phyloP scores from a whole-genome alignment of 148 eudicot genomes.

The Fallopia convolvulus region DNA sequence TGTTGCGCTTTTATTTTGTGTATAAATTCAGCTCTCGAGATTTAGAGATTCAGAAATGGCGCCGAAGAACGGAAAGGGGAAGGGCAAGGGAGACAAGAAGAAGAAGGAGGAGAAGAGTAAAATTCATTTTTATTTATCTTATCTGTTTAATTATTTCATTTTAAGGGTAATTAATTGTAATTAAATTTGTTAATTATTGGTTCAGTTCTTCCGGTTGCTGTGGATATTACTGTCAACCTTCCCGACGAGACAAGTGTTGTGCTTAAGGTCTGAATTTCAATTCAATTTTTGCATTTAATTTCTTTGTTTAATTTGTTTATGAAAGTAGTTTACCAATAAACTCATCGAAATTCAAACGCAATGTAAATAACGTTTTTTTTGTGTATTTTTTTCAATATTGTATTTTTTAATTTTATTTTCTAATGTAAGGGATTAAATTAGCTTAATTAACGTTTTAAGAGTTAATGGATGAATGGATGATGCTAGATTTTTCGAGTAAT shows the following conservation, averaged over 20 bases:
- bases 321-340: too few species aligned
- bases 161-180: neutral
- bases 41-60: constrained; percentile 45
- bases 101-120: constrained; percentile 98
- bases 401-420: too few species aligned
- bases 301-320: neutral
- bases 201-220: constrained; percentile 85
- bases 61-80: constrained; percentile 90
- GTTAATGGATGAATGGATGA: neutral
- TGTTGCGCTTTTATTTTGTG: neutral
- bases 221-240: constrained; percentile 72
- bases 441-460: too few species aligned
- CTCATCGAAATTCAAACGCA: too few species aligned
- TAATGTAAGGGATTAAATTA: too few species aligned
- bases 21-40: neutral
- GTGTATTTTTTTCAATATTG: too few species aligned
- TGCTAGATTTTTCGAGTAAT: neutral
- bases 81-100: constrained; percentile 88
- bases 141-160: neutral
- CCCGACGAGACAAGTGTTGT: constrained; percentile 74
- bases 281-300: neutral
- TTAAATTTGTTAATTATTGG: neutral
- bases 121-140: neutral
- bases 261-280: constrained; percentile 59
- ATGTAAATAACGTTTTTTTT: too few species aligned